phyloP scores from a whole-genome alignment of 805 yeast species.

The Kazachstania martiniae region DNA sequence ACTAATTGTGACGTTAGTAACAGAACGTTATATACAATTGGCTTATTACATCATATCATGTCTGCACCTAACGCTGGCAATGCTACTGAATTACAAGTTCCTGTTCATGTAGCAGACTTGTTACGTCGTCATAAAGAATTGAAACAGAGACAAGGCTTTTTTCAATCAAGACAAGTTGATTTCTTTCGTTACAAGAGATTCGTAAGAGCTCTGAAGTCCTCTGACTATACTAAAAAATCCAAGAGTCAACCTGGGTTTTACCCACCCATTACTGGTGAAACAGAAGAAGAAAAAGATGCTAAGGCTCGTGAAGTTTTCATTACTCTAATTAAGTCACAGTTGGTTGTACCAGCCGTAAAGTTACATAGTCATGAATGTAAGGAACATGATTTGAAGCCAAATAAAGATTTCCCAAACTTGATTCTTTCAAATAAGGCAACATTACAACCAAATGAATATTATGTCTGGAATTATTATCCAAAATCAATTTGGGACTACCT shows the following conservation, averaged over 20 bases:
- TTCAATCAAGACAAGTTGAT: conserved; percentile 59
- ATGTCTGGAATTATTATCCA: conserved; percentile 72
- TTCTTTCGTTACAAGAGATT: conserved; percentile 85
- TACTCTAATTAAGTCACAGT: conserved; percentile 55
- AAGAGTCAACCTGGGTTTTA: conserved; percentile 35
- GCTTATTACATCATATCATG: too few species aligned
- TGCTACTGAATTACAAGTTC: too few species aligned
- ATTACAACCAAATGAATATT: conserved; percentile 57
- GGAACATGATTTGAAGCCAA: conserved; percentile 50
- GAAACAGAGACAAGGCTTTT: conserved; percentile 75
- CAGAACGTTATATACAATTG: too few species aligned
- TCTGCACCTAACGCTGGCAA: too few species aligned
- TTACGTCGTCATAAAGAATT: conserved; percentile 55
- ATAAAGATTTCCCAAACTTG: conserved; percentile 53
- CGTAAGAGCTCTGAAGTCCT: conserved; percentile 62
- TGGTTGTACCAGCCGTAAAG: conserved; percentile 69
- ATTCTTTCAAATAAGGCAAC: conserved; percentile 46
- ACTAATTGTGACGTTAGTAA: too few species aligned
- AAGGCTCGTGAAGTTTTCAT: conserved; percentile 42
- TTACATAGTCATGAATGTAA: conserved; percentile 58
- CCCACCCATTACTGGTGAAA: conserved; percentile 33
- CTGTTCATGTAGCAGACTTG: conserved; percentile 59
- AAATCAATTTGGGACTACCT: conserved; percentile 39
- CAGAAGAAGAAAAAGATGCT: conserved; percentile 30
- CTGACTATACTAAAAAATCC: conserved; percentile 50